These are phyloP conservation scores for Exophiala bonariae DNA, from an alignment of 2,329 filamentous ascomycete genomes.

Conservation along the genomic window DNA sequence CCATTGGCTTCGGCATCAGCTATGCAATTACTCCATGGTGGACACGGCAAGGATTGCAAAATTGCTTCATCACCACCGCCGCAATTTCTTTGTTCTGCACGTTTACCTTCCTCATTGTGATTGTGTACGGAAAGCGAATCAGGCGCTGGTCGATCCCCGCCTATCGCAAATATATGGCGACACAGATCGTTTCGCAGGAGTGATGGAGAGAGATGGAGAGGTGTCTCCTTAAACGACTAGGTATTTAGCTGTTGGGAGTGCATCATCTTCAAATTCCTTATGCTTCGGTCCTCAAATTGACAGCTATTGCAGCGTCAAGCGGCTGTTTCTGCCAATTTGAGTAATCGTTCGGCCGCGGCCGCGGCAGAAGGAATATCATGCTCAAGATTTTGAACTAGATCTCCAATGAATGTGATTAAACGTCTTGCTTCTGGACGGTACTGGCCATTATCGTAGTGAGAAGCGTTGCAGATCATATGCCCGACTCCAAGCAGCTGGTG, in stretches of 20 bases:
- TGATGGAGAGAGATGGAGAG: constrained; percentile 2
- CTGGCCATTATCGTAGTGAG: constrained; percentile 7
- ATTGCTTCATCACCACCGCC: constrained; percentile 31
- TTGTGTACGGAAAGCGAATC: constrained; percentile 6
- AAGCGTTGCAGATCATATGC: constrained; percentile 8
- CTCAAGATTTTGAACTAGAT: constrained; percentile 8
- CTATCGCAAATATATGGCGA: constrained; percentile 7
- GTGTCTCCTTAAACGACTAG: no score
- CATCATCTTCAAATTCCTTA: no score
- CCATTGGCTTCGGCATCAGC: constrained; percentile 50
- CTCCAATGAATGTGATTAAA: constrained; percentile 3
- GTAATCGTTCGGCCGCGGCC: not conserved
- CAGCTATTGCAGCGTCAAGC: no score
- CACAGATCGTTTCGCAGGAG: constrained; percentile 4
- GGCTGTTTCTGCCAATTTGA: not conserved
- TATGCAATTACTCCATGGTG: constrained; percentile 53
- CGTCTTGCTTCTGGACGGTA: constrained; percentile 7
- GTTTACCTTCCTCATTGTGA: constrained; percentile 5
- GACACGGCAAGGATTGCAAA: constrained; percentile 40
- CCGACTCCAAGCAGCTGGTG: constrained; percentile 11
- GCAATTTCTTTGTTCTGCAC: constrained; percentile 3
- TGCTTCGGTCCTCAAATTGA: no score
- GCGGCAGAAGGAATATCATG: constrained; percentile 7
- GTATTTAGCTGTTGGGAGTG: no score
- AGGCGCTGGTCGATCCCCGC: constrained; percentile 1